Percentiles rank a stretch among this genome's conserved stretches.
phyloP scores from a whole-genome alignment of 768 basidiomycete species.

The Aureoboletus auriporus region DNA sequence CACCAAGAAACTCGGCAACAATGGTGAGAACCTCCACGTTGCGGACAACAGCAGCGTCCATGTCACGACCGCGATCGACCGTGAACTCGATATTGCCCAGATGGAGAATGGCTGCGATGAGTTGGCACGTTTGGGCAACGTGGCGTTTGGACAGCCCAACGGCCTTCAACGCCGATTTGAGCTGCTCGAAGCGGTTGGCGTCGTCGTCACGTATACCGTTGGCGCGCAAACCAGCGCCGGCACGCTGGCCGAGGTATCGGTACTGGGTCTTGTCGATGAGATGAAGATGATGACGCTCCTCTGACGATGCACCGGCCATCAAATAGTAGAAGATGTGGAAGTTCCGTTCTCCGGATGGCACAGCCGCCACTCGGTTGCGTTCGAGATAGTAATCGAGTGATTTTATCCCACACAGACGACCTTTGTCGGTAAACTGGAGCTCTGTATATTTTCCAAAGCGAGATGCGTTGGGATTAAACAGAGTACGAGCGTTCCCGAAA shows the following conservation, averaged over 20 bases:
- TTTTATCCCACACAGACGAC: slow-evolving; percentile 84
- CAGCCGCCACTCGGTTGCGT: slow-evolving; percentile 80
- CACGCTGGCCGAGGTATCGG: slow-evolving; percentile 79
- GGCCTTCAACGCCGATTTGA: slow-evolving; percentile 90
- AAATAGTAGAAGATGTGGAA: slow-evolving; percentile 99
- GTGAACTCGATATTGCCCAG: slow-evolving; percentile 94
- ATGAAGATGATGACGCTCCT: slow-evolving; percentile 87
- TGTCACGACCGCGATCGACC: slow-evolving; percentile 76
- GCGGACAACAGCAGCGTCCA: slow-evolving; percentile 89
- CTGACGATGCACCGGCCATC: slow-evolving; percentile 81
- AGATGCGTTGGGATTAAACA: slow-evolving; percentile 93
- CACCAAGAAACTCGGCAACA: slow-evolving; percentile 89
- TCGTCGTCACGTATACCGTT: slow-evolving; percentile 70
- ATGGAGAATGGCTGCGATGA: slow-evolving; percentile 93
- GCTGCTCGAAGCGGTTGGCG: slow-evolving; percentile 84
- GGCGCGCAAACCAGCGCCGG: slow-evolving; percentile 37
- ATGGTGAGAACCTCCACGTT: slow-evolving; percentile 79
- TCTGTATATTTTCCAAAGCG: slow-evolving; percentile 98
- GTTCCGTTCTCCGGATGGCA: slow-evolving; percentile 89
- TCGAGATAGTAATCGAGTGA: slow-evolving; percentile 97
- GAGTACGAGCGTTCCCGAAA: slow-evolving; percentile 89
- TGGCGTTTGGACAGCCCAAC: slow-evolving; percentile 92
- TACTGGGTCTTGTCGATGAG: slow-evolving; percentile 78
- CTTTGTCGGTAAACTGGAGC: slow-evolving; percentile 92
- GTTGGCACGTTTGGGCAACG: slow-evolving; percentile 93